phyloP scores from a whole-genome alignment of 148 eudicot species.

The Rhododendron kiyosumense region DNA sequence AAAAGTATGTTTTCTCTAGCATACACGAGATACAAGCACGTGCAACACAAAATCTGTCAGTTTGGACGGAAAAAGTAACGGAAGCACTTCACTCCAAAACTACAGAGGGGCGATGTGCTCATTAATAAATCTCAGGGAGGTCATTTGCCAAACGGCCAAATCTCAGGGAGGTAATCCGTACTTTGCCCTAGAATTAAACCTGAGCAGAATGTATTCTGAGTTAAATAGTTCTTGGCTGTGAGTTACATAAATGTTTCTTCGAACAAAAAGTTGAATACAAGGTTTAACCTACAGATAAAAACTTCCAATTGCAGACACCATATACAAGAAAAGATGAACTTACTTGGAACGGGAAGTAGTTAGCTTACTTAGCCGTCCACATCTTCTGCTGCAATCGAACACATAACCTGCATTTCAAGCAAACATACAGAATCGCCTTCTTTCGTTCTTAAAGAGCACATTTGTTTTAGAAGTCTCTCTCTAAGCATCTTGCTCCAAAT shows the following conservation, averaged over 20 bases:
- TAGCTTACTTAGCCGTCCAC: background rate
- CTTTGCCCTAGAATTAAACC: background rate
- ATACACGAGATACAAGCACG: too few relatives aligned
- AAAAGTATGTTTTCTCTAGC: too few relatives aligned
- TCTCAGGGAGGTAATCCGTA: too few relatives aligned
- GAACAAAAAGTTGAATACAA: background rate
- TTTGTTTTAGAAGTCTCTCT: background rate
- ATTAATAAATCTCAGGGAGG: too few relatives aligned
- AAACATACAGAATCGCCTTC: background rate
- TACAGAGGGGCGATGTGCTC: too few relatives aligned
- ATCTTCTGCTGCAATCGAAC: background rate
- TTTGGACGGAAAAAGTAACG: too few relatives aligned
- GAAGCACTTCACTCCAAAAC: too few relatives aligned
- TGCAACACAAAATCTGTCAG: too few relatives aligned
- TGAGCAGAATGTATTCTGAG: background rate
- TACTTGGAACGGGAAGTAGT: background rate
- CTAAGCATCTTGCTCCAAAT: background rate
- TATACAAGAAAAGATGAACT: background rate
- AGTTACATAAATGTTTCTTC: background rate
- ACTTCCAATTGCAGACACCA: background rate
- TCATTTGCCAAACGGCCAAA: too few relatives aligned
- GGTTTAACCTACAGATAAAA: background rate
- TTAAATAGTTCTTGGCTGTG: background rate
- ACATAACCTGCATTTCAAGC: background rate
- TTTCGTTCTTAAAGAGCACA: background rate